Base-by-base conservation (phyloP, 257 asterid species). In the Solanum gandarillasii region DNA sequence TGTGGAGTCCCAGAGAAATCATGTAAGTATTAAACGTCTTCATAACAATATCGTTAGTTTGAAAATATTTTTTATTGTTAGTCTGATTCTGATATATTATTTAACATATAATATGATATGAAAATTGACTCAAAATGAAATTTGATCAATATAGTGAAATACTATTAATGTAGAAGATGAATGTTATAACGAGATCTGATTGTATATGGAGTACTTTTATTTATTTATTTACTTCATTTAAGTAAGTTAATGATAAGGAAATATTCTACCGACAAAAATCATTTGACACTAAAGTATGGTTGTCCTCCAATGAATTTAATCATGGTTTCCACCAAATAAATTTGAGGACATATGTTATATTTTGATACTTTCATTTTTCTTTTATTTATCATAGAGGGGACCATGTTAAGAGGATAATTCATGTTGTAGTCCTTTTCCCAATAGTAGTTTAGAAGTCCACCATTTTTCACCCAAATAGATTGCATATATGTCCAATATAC, bases 1-100 rank as follows among this genome's bases (percentile, higher is more conserved):
- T 93, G 1, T 96, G 99, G 99, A 92, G 86, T 88, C 96, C 98
- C 9, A 89, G 29, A 31, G 96, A 95, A 58, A 94, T 96, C 87
- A 91, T 94, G 99, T 96, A 93, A 94, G 95, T n/a, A 52, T 0
- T 12, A 6, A 67, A 65, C 8, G 9, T 65, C 34, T 65, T 25
- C 7, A 0, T 12, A 67, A 67, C 1, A 67, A 1, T 25, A 12
- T 5, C 3, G 0, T 67, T 60, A 21, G 9, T 20, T 20, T 58
- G 5, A 58, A 20, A 3, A 16, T 52, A 6, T 58, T 9, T 62
- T 23, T 60, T 60, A 23, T 23, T 62, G 6, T 62, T 4, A 23
- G 2, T 23, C 0, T 9, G 14, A 62, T 52, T 20, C 0, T 1
- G 2, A 58, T 52, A 52, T 18, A 16, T 60, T 21, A 21, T 58